Base-by-base conservation (phyloP, 208 protist genomes). In the Leishmania braziliensis region DNA sequence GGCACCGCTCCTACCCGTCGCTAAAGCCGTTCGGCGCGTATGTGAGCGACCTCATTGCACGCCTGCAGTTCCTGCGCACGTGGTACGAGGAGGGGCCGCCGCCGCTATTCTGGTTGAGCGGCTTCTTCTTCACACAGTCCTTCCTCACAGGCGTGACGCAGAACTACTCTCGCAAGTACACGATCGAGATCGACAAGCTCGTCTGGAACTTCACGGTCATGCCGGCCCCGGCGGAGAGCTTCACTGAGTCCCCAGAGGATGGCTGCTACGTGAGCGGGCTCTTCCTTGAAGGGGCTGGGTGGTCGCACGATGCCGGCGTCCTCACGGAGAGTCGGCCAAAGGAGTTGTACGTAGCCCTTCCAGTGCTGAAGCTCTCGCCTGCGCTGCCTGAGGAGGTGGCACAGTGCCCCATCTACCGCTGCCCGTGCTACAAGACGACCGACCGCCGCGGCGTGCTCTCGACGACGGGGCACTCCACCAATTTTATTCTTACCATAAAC, bases 91-190 rank as follows among this genome's bases (percentile, higher is more conserved):
- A 89, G 51, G 97, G 91, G 1, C 92, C 91, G 26, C 98, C 98
- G 75, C 73, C 83, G 14, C 89, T 92, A 60, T 99, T 99, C 90
- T 99, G 97, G 97, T 91, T 99, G 53, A 98, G 97, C 69, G 97
- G 97, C 43, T 99, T 99, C 88, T 99, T 99, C 95, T 99, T 99
- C 92, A 98, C 98, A 50, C 98, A 99, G 86, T 98, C 97, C 0
- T 99, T 99, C 89, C 86, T 99, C 75, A 99, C 98, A 0, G 98
- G 97, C 66, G 95, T 98, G 14, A 97, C 98, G 89, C 98, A 99
- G 86, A 99, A 99, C 92, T 99, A 98, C 87, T 98, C 99, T n/a
- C 92, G 99, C 48, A 98, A 98, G 86, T 89, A 98, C 82, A 85
- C 90, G 58, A 97, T 99, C 39, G 96, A 98, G 58, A 99, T 99